Evolutionary conservation across 2,329 filamentous ascomycete genomes (phyloP).

Genomic region (Knoxdaviesia capensis): DNA sequence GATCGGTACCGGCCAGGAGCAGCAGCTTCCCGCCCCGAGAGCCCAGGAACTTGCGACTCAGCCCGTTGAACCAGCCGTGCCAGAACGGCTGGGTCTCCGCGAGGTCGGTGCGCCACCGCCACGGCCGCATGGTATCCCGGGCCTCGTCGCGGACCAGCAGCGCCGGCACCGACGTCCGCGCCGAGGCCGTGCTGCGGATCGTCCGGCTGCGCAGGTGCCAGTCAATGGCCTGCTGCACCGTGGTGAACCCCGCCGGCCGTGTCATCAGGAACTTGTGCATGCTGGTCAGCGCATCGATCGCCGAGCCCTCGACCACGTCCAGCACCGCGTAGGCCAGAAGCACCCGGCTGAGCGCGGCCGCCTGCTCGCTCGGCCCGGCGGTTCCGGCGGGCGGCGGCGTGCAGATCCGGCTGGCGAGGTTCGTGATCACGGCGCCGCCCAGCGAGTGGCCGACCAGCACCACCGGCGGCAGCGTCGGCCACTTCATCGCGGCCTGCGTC

Average conservation of each 20-base stretch:
- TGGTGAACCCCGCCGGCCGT: slow-evolving; percentile 60
- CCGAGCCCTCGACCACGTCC: slow-evolving; percentile 89
- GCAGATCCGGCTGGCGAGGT: slow-evolving; percentile 39
- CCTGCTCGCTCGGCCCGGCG: slow-evolving; percentile 6
- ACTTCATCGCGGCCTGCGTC: slow-evolving; percentile 48
- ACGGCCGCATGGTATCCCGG: slow-evolving; percentile 22
- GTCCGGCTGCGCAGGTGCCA: slow-evolving; percentile 88
- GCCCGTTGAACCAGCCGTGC: slow-evolving; percentile 79
- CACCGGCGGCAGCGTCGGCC: slow-evolving; percentile 52
- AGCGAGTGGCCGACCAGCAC: slow-evolving; percentile 82
- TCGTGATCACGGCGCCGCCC: slow-evolving; percentile 76
- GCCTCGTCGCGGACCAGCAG: slow-evolving; percentile 36
- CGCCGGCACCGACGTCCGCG: slow-evolving; percentile 69
- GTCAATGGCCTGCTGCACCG: slow-evolving; percentile 60
- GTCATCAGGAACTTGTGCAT: slow-evolving; percentile 86
- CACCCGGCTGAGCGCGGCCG: slow-evolving; percentile 40
- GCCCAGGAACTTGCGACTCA: slow-evolving; percentile 72
- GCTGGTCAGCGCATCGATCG: slow-evolving; percentile 81
- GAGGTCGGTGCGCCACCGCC: slow-evolving; percentile 76
- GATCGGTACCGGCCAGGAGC: slow-evolving; percentile 72
- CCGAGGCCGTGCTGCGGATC: slow-evolving; percentile 65
- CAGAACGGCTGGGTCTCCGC: slow-evolving; percentile 73
- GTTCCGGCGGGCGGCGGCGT: too few species aligned
- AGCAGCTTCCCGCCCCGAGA: slow-evolving; percentile 70
- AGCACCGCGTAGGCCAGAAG: slow-evolving; percentile 76